Evolutionary conservation across 768 basidiomycete genomes (phyloP), one percentile per base, ranked within the genome.

Genomic region (Auricularia sp.): DNA sequence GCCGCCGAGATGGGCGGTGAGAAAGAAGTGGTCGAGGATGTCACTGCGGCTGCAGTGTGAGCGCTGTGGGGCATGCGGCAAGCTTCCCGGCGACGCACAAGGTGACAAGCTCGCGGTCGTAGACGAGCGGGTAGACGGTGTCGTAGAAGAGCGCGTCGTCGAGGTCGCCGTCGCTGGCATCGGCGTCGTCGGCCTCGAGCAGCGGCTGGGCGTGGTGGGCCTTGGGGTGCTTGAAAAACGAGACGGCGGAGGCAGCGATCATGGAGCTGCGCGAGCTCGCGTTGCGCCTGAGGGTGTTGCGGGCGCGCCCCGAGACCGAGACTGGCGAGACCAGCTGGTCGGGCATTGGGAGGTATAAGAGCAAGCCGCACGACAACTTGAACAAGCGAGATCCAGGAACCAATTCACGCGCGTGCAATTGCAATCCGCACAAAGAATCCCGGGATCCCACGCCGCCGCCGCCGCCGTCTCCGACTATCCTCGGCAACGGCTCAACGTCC

Each of bases 21-120:
- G 56, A 29, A 59, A 59, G 56, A 29, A 59, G 56, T 59, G 56
- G 56, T 59, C 56, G 34, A 59, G 56, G 16, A 59, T 24, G 18
- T 59, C 56, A 18, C 56, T 59, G 29, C 7, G 18, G 21, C 6
- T 8, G 18, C 47, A 11, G 47, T 51, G 6, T 13, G 47, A 10
- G 10, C 7, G 14, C 11, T 5, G 21, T 18, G 11, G 11, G 14
- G 5, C 47, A 18, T 6, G 47, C 14, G 18, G 8, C 1, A 51
- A 10, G 47, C 47, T 18, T 5, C 6, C 11, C 16, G 56, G 24
- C 56, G 21, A 34, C 56, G 56, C 24, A 59, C 56, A 59, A 59
- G 24, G 56, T 59, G 7, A 59, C 56, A 3, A 59, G 56, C 56
- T 59, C 56, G 24, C 56, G 56, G 24, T 59, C 34, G 24, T 59